Base-by-base conservation (phyloP, 2,329 filamentous ascomycete genomes). In the Paecilomyces sp. region DNA sequence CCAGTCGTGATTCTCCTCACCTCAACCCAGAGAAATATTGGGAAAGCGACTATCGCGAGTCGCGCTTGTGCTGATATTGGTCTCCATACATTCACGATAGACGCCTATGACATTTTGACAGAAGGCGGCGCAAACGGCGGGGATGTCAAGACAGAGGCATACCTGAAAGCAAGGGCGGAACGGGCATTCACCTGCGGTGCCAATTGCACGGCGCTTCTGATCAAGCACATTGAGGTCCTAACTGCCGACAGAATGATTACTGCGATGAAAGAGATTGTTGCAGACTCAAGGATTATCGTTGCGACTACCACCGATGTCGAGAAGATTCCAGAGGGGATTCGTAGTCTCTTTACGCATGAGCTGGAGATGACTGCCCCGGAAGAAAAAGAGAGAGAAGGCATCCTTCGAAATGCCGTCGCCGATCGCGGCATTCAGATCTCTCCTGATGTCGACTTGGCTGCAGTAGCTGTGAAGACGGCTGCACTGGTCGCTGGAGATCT, bases 241-340 rank as follows among this genome's bases (percentile, higher is more conserved):
- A 95, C 90, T 1, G 92, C 92, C 0, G 94, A 97, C 72, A 85
- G 93, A 41, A 97, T 97, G 80, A 86, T 91, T 18, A 84, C 88
- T 3, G 90, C 91, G 0, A 81, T 99, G 70, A 90, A 91, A 70
- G 90, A 96, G 62, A 87, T 97, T 2, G 76, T 97, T 24, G 81
- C 85, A n/a, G 88, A 89, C 54, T 86, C 87, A 2, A 82, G 94
- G 58, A 90, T 97, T 2, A 77, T 99, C 25, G 87, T 99, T 66
- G 93, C 94, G 0, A 99, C 94, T 0, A 97, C 93, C 0, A 96
- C 92, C 6, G 93, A 97, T 66, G 87, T 97, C 0, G 94, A 97
- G 71, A 95, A 97, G 73, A 85, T 99, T 1, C 90, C 93, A 0
- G 92, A 97, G 67, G 90, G 90, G 0, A 87, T 97, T 22, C 86